Evolutionary conservation across 192 early-diverging fungal species (phyloP), one percentile per base, ranked within the genome.

Genomic region (Funneliformis geosporum): DNA sequence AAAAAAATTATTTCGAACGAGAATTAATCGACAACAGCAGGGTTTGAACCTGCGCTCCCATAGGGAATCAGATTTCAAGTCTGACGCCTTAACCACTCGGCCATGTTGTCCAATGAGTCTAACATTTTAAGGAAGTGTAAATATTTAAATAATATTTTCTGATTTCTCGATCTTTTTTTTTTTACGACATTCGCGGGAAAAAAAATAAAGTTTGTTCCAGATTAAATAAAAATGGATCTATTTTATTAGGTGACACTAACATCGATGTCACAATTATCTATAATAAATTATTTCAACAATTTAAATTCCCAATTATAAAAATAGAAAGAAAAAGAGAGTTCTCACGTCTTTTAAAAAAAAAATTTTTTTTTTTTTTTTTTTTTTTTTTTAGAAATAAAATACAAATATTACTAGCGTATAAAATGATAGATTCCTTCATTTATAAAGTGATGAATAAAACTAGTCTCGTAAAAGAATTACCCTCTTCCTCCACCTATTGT

Each of bases 31-130:
- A 73, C 72, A 73, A 50, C 72, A 73, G 72, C 72, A 73, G 72
- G 72, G 72, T 73, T 73, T 73, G 72, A 73, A 73, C 72, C 72
- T 73, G 72, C 72, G 72, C 72, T 73, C 72, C 72, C 72, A 73
- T 50, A 50, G 72, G 72, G 72, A 73, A 73, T 73, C 72, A 73
- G 72, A 73, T 73, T 73, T 73, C 72, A 73, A 73, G 72, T 73
- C 72, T 73, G 72, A 73, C 72, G 72, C 72, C 72, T 73, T 73
- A 73, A 73, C 72, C 72, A 73, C 72, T 73, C 72, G 72, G 72
- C 72, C 72, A 73, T 73, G 72, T 50, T 73, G 72, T 73, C 72
- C 5, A 55, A 55, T 55, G 14, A 55, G 14, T 14, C 16, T 55
- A 16, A 18, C 18, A 18, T 0, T 18, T 55, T 18, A 4, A 5